Conservation (phyloP, 371 early-diverging fungal genomes). For the Smittium culicis region DNA sequence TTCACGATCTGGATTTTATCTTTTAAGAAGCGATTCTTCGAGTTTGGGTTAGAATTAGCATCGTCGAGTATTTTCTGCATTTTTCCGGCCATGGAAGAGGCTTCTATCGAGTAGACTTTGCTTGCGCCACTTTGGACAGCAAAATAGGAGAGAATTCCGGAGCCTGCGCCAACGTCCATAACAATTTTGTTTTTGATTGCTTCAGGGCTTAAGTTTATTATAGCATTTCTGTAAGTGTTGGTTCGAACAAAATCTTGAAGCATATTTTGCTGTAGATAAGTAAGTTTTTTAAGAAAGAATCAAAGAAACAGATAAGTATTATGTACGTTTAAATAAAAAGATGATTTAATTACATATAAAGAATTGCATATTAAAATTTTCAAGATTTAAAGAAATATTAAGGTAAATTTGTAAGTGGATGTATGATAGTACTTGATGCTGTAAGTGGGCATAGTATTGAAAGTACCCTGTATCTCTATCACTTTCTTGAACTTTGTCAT, state of each 20-base stretch:
- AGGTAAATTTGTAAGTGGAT: too few species aligned
- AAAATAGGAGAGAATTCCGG: conserved; percentile 89
- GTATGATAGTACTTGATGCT: conserved; percentile 81
- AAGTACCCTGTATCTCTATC: conserved; percentile 67
- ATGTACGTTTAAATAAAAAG: background rate
- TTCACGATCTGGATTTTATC: conserved; percentile 62
- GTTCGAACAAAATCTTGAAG: conserved; percentile 87
- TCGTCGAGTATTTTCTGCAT: conserved; percentile 59
- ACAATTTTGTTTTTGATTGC: conserved; percentile 66
- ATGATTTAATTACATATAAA: too few species aligned
- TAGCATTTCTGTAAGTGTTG: conserved; percentile 84
- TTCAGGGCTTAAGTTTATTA: conserved; percentile 53
- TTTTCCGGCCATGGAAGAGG: conserved; percentile 85
- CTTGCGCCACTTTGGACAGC: conserved; percentile 82
- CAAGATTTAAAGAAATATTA: too few species aligned
- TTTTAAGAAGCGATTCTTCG: conserved; percentile 64
- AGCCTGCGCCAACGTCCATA: conserved; percentile 93
- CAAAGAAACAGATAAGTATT: background rate
- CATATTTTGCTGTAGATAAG: conserved; percentile 82
- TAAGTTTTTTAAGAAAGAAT: too few species aligned
- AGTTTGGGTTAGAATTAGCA: conserved; percentile 34
- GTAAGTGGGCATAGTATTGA: conserved; percentile 88
- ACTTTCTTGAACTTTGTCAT: conserved; percentile 25
- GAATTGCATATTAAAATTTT: too few species aligned
- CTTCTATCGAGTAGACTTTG: conserved; percentile 90